A percentile compares a stretch with the other conserved stretches of the same genome.
phyloP scores from a whole-genome alignment of 495 filamentous ascomycete species.

The Penicillium verhagenii region DNA sequence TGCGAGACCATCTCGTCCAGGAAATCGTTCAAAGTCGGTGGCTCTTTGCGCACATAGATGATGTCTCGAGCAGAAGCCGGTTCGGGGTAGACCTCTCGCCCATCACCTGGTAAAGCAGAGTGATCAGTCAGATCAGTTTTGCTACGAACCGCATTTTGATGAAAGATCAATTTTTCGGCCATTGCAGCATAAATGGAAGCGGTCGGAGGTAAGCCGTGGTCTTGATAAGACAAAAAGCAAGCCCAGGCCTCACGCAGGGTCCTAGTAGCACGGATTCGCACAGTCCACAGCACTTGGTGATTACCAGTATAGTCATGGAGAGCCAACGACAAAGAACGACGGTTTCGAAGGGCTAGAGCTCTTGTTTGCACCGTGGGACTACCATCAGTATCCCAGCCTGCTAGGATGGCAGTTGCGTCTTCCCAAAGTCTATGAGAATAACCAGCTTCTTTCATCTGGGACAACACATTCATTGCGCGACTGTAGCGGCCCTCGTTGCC shows the following conservation, averaged over 20 bases:
- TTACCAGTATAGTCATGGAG: not conserved
- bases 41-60: slow-evolving; percentile 54
- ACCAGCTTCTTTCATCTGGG: slow-evolving; percentile 63
- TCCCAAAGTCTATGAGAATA: slow-evolving; percentile 58
- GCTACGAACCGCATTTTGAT: slow-evolving; percentile 28
- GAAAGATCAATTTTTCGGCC: slow-evolving; percentile 56
- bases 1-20: slow-evolving; percentile 52
- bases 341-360: slow-evolving; percentile 30
- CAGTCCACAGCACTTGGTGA: slow-evolving; percentile 51
- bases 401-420: slow-evolving; percentile 50
- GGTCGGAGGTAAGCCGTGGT: slow-evolving; percentile 31
- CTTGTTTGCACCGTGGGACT: slow-evolving; percentile 71
- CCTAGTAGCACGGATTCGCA: slow-evolving; percentile 62
- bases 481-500: slow-evolving; percentile 57
- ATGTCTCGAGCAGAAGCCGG: slow-evolving; percentile 56
- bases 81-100: slow-evolving; percentile 53
- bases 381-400: slow-evolving; percentile 67
- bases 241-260: slow-evolving; percentile 73
- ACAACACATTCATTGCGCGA: slow-evolving; percentile 55
- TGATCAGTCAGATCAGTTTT: slow-evolving; percentile 21
- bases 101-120: slow-evolving; percentile 60
- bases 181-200: slow-evolving; percentile 56
- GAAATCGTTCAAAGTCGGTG: slow-evolving; percentile 55
- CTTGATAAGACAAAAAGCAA: slow-evolving; percentile 58
- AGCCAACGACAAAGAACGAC: slow-evolving; percentile 16